A percentile compares a stretch with the other conserved stretches of the same genome.
Conservation (phyloP, 129 eudicot genomes). For the Solidago caesia region DNA sequence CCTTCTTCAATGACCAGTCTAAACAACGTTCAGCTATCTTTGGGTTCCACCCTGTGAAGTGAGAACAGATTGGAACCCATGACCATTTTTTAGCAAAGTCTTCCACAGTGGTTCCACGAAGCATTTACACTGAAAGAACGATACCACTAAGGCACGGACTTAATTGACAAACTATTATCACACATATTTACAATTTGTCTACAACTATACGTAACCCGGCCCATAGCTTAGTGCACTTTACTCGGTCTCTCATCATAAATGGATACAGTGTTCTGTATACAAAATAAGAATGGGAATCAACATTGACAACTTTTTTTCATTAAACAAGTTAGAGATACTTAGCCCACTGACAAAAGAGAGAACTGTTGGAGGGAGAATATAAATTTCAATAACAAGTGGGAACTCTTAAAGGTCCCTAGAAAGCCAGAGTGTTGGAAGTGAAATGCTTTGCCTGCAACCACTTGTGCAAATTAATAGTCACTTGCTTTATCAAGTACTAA, state of each 20-base stretch:
- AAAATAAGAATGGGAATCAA: conserved; percentile 4
- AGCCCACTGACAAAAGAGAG: conserved; percentile 23
- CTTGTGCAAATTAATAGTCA: conserved; percentile 7
- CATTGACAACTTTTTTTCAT: background rate
- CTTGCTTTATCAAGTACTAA: background rate
- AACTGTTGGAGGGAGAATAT: background rate
- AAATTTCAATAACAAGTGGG: conserved; percentile 23
- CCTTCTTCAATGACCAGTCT: too few species aligned
- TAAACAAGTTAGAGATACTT: conserved; percentile 19
- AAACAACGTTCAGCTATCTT: too few species aligned
- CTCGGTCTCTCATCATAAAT: background rate
- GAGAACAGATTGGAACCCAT: too few species aligned
- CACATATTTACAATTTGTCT: too few species aligned
- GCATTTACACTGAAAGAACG: too few species aligned
- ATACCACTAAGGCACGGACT: too few species aligned
- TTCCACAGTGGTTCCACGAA: too few species aligned
- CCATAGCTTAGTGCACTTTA: background rate
- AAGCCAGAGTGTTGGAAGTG: background rate
- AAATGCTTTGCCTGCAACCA: conserved; percentile 27
- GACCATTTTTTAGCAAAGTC: too few species aligned
- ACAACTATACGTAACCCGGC: too few species aligned
- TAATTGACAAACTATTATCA: too few species aligned
- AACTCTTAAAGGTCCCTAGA: conserved; percentile 11
- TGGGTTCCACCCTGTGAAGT: too few species aligned
- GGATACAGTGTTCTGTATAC: background rate